Evolutionary conservation across 1,139 yeast species (phyloP), one percentile per base, ranked within the genome.

Genomic region (Williopsis jadinii): DNA sequence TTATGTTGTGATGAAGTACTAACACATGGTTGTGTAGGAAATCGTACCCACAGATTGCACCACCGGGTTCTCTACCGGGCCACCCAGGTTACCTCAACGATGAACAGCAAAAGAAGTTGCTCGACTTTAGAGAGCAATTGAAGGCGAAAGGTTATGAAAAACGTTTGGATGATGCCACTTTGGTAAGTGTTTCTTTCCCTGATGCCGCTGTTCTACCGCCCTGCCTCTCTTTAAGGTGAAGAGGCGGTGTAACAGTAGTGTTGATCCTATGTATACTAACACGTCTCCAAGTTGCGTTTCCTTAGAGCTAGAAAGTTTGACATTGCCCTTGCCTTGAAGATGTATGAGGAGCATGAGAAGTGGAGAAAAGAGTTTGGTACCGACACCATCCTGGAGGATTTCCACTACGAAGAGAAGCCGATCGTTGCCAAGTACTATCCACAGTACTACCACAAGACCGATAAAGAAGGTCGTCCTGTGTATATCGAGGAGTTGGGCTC

Each of bases 401-500:
- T 92, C 73, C 79, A 84, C 50, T 92, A 92, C 67, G 78, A 76
- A 27, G 98, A 92, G 69, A 92, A 92, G 70, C 84, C 95, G 28
- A 65, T 80, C 47, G 96, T 90, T 49, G 96, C 95, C 48, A 75
- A 77, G 61, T 83, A 73, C 67, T 92, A 92, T 64, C 98, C 98
- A 29, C 97, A 90, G 67, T 92, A 90, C 67, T 92, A 92, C 67
- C 97, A 92, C 70, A 90, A 92, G 72, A 86, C 92, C 36, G 98
- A 92, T 64, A 86, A 76, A 59, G 98, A 92, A 49, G 98, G 98
- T 38, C 83, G 98, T 58, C 98, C 98, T 3, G 83, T 88, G 41
- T 92, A 92, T 67, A 75, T 83, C 55, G 98, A 92, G 70, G 96
- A 92, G 63, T 75, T 92, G 52, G 98, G 98, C 43, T 70, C 80